Evolutionary conservation across 2,329 filamentous ascomycete genomes (phyloP).

Genomic region (Sordariomycetes sp.): DNA sequence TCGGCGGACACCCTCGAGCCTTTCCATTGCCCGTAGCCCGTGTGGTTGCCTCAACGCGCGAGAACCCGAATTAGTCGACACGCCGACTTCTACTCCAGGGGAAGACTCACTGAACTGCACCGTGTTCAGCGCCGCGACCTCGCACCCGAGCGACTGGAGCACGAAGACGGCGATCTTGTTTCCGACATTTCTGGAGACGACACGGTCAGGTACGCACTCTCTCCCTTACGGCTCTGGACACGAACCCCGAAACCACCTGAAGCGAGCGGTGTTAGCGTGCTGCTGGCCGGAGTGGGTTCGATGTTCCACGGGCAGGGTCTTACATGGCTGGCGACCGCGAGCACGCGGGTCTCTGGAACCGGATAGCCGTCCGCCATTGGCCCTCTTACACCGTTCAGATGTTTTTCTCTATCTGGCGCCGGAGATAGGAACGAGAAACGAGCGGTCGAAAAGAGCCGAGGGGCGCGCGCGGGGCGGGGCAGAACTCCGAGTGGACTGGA

Average conservation of each 20-base stretch:
- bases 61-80: conserved; percentile 6
- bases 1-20: conserved; percentile 72
- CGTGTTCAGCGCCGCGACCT: conserved; percentile 89
- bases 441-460: conserved; percentile 9
- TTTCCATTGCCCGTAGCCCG: conserved; percentile 80
- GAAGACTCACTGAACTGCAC: conserved; percentile 80
- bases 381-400: not conserved
- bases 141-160: conserved; percentile 86
- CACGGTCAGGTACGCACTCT: not conserved
- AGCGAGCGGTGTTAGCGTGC: conserved; percentile 10
- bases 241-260: conserved; percentile 33
- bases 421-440: conserved; percentile 9
- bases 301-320: too few relatives aligned
- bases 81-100: not conserved
- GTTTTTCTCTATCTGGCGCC: conserved; percentile 5
- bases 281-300: not conserved
- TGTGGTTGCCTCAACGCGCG: conserved; percentile 67
- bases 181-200: conserved; percentile 67
- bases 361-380: conserved; percentile 13
- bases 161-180: conserved; percentile 96
- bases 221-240: not conserved
- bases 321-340: conserved; percentile 95
- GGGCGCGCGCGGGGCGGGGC: conserved; percentile 2
- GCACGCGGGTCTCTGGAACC: conserved; percentile 53
- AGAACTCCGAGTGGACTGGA: not conserved